Evolutionary conservation across 2,329 filamentous ascomycete genomes (phyloP), one percentile per base, ranked within the genome.

Genomic region (Tricladium varicosporioides): DNA sequence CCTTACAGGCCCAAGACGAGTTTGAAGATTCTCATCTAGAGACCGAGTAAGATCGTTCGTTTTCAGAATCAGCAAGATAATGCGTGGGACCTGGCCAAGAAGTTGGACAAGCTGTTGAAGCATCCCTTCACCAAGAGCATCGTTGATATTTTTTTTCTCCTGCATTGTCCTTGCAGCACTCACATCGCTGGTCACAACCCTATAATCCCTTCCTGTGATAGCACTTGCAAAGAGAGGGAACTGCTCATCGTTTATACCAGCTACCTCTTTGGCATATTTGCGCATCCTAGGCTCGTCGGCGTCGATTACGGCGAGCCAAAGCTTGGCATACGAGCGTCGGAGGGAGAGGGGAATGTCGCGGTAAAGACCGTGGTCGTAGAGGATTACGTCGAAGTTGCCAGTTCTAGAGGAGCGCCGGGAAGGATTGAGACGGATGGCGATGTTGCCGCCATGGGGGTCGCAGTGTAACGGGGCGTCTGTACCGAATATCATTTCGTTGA

Each of bases 401-500:
- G 77, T 76, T 67, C 74, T 80, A 7, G 22, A 27, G 22, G 22
- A 27, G 22, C 22, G 22, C 57, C 78, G 77, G 42, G 80, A 76
- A 36, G 82, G 79, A 68, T 93, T 94, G 71, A 90, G 86, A 44
- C 92, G 86, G 60, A 99, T 91, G 18, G 94, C 92, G 54, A 99
- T 88, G 69, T 99, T 99, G 47, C 94, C 94, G 48, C 92, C 94
- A 69, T 99, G 94, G 0, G 94, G 94, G 70, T 99, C 94, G 74
- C 94, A 99, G 75, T 99, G 94, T 42, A 99, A 77, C 0, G 94
- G 92, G 0, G 93, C 93, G 58, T 87, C 82, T 52, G 87, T 83
- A 49, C 93, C 92, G 64, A 99, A 99, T 65, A 99, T 97, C 94
- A 99, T 99, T 72, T 97, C 92, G 77, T 99, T 99, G 81, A 99